Evolutionary conservation across 2,329 filamentous ascomycete genomes (phyloP), one percentile per base, ranked within the genome.

Genomic region (Aspergillus carbonarius): DNA sequence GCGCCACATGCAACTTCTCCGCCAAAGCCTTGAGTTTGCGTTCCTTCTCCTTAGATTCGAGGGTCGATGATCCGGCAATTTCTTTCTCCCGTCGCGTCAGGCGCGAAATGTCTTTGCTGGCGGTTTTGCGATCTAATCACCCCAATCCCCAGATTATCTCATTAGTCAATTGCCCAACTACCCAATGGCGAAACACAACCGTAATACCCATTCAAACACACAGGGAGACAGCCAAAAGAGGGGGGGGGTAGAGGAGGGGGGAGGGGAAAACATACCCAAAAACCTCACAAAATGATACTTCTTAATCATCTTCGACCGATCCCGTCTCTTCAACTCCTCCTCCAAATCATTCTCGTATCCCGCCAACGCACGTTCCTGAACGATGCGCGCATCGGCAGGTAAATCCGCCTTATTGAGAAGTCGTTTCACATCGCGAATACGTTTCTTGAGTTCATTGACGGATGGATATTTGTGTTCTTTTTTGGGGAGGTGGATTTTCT

Each of bases 211-310:
- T n/a, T n/a, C n/a, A n/a, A n/a, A n/a, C n/a, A n/a, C n/a, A n/a
- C n/a, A n/a, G n/a, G n/a, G n/a, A n/a, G n/a, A n/a, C n/a, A n/a
- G n/a, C n/a, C n/a, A n/a, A n/a, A 53, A 20, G 32, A 5, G 15
- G 18, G 17, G 20, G 18, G 2, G 25, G 23, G 7, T 32, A 40
- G 30, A 4, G 39, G 25, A 27, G n/a, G n/a, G n/a, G 20, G 7
- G 27, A 37, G 13, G 23, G 20, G 12, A 34, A 9, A 18, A 62
- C 69, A 39, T 68, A 78, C 76, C 85, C 61, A 88, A 81, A 68
- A 88, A 88, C n/a, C 85, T 75, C n/a, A 88, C 81, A 74, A 86
- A 87, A 68, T 88, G 85, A 68, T 87, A 88, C 68, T 81, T 82
- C 59, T 78, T 78, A 59, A 88, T 86, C 76, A 86, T 81, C 60